Evolutionary conservation across 2,329 filamentous ascomycete genomes (phyloP).

Genomic region (Beauveria australis): DNA sequence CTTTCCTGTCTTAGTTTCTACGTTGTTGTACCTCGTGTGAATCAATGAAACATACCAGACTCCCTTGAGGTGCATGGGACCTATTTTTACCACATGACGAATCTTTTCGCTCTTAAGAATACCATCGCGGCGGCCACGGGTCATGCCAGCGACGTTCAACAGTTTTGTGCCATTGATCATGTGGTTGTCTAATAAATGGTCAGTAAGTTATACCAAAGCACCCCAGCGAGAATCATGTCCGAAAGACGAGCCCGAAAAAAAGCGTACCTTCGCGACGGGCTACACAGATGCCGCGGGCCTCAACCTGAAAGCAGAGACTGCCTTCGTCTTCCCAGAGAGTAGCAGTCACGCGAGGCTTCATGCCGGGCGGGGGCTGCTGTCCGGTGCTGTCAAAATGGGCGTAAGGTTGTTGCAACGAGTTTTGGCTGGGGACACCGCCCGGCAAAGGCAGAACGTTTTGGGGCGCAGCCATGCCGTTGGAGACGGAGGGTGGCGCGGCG

Average conservation of each 20-base stretch:
- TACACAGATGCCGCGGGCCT: slow-evolving; percentile 92
- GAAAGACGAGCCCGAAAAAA: background rate
- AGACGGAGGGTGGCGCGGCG: slow-evolving; percentile 56
- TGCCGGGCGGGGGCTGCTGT: slow-evolving; percentile 82
- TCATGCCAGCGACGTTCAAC: slow-evolving; percentile 97
- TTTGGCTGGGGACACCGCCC: slow-evolving; percentile 39
- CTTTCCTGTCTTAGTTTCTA: slow-evolving; percentile 38
- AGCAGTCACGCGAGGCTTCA: slow-evolving; percentile 93
- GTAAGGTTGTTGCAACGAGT: slow-evolving; percentile 48
- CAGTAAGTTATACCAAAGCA: background rate
- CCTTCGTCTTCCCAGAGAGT: slow-evolving; percentile 98
- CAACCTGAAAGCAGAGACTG: slow-evolving; percentile 94
- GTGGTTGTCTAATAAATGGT: slow-evolving; percentile 61
- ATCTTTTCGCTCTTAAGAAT: slow-evolving; percentile 98
- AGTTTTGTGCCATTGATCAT: slow-evolving; percentile 99
- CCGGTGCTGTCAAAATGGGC: slow-evolving; percentile 72
- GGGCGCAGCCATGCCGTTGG: slow-evolving; percentile 56
- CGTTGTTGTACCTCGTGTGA: slow-evolving; percentile 13
- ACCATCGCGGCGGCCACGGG: slow-evolving; percentile 84
- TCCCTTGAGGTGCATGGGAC: slow-evolving; percentile 97
- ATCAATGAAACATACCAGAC: slow-evolving; percentile 64
- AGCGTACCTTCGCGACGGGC: slow-evolving; percentile 77
- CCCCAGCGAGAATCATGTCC: background rate
- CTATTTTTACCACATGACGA: slow-evolving; percentile 95
- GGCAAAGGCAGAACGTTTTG: slow-evolving; percentile 65